Base-by-base conservation (phyloP, 2,329 filamentous ascomycete genomes). In the Aspergillus quadrilineatus region DNA sequence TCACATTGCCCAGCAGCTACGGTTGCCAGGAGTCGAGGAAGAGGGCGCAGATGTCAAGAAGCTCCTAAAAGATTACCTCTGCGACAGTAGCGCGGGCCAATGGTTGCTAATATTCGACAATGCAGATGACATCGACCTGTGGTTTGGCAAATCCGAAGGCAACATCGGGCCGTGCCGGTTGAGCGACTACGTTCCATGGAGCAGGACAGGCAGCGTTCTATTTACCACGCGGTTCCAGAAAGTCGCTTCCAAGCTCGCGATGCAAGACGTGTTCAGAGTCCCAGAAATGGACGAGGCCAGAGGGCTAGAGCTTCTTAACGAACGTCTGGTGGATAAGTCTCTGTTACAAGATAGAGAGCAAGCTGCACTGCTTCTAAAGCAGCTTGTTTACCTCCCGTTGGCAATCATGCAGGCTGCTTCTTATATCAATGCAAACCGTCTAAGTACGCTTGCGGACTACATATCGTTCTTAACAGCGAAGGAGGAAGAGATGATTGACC, bases 101-200 rank as follows among this genome's bases (percentile, higher is more conserved):
- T 68, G 62, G 64, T 58, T 67, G 39, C 47, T 66, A 0, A 61
- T 68, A 26, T 50, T 66, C 43, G 63, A 68, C 17, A 66, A 63
- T 60, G 54, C 60, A 6, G 65, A 68, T 54, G 58, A 67, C 15
- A 30, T 37, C 1, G 17, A 7, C 56, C 61, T 4, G 60, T 68
- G 53, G 34, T 12, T 14, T 36, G 17, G 17, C 17, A 17, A 17
- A 2, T 17, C 17, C 17, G 2, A 17, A 17, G 17, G 17, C 17
- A 17, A 17, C 17, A 17, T 17, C 17, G 17, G 17, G 17, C 17
- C 17, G 17, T 17, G 17, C 17, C 17, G 17, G 17, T 17, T 17
- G 17, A 17, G 17, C 17, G 17, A 17, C 17, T 17, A 17, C 2
- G 17, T 17, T 17, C 17, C 17, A 17, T 17, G 17, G 17, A 17